Conservation (phyloP, 129 eudicot genomes). For the Helichrysum umbraculigerum region DNA sequence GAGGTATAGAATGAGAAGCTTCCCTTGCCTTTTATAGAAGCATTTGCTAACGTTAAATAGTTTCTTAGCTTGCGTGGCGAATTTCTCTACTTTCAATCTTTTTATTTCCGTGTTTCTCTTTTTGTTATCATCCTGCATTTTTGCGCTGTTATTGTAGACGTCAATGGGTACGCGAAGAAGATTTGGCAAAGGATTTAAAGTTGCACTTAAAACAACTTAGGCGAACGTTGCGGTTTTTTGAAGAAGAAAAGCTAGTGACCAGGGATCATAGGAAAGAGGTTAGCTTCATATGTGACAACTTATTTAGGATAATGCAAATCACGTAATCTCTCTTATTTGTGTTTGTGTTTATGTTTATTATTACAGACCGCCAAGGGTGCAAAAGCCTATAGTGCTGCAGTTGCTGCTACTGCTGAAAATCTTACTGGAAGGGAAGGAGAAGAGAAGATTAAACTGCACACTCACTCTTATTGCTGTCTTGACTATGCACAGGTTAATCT, state of each 20-base stretch:
- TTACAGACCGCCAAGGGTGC: slow-evolving; percentile 90
- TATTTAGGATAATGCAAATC: background rate
- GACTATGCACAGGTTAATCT: slow-evolving; percentile 90
- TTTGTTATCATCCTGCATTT: slow-evolving; percentile 3
- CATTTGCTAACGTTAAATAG: background rate
- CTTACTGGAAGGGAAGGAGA: slow-evolving; percentile 82
- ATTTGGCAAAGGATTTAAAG: slow-evolving; percentile 92
- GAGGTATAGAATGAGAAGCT: background rate
- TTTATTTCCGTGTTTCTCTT: background rate
- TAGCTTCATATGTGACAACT: slow-evolving; percentile 16
- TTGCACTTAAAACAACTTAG: slow-evolving; percentile 92
- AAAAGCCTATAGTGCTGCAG: slow-evolving; percentile 81
- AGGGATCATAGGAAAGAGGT: slow-evolving; percentile 98
- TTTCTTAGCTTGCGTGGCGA: background rate
- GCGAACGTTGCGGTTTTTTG: slow-evolving; percentile 80
- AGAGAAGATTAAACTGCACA: slow-evolving; percentile 84
- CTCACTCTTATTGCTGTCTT: slow-evolving; percentile 92
- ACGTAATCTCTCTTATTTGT: slow-evolving; percentile 2
- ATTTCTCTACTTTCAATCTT: background rate
- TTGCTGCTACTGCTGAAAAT: slow-evolving; percentile 84
- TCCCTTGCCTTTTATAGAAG: background rate
- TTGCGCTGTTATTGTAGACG: slow-evolving; percentile 47
- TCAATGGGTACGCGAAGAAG: slow-evolving; percentile 98
- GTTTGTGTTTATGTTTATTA: slow-evolving; percentile 7
- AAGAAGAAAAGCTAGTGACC: slow-evolving; percentile 88